A percentile compares a stretch with the other conserved stretches of the same genome.
phyloP scores from a whole-genome alignment of 495 filamentous ascomycete genomes.

The Penicillium crystallinum region DNA sequence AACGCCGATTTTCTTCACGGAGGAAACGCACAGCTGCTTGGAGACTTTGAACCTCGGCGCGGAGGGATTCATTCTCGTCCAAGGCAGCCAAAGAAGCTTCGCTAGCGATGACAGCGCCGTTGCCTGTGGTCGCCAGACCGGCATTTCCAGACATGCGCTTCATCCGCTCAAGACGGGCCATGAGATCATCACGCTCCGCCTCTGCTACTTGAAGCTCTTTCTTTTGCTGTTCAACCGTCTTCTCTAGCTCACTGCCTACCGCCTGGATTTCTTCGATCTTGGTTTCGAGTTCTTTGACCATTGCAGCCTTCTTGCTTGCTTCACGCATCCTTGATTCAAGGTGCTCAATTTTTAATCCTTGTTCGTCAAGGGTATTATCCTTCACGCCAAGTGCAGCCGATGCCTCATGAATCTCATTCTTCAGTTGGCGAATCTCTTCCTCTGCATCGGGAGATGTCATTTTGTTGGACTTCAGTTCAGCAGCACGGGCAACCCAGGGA shows the following conservation, averaged over 20 bases:
- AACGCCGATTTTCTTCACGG: conserved; percentile 68
- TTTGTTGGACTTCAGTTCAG: conserved; percentile 72
- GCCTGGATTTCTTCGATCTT: conserved; percentile 60
- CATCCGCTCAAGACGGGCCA: conserved; percentile 59
- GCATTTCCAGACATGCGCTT: conserved; percentile 46
- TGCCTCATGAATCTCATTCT: conserved; percentile 64
- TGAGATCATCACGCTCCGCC: conserved; percentile 66
- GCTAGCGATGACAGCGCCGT: conserved; percentile 41
- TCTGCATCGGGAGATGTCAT: conserved; percentile 74
- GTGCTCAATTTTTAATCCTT: conserved; percentile 60
- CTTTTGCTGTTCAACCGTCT: conserved; percentile 33
- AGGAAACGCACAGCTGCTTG: conserved; percentile 74
- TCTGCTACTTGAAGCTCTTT: conserved; percentile 50
- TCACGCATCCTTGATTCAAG: conserved; percentile 53
- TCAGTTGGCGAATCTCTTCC: conserved; percentile 67
- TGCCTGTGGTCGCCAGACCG: conserved; percentile 38
- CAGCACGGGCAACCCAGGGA: conserved; percentile 81
- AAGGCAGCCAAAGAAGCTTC: conserved; percentile 52
- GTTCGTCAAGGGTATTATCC: conserved; percentile 88
- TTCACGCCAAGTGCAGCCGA: conserved; percentile 67
- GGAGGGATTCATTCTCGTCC: conserved; percentile 68
- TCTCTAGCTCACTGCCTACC: conserved; percentile 29
- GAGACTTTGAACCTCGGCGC: conserved; percentile 61
- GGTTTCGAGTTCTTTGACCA: conserved; percentile 46
- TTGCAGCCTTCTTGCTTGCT: conserved; percentile 45